phyloP scores from a whole-genome alignment of 192 early-diverging fungal species.

The Backusella liffmaniae region DNA sequence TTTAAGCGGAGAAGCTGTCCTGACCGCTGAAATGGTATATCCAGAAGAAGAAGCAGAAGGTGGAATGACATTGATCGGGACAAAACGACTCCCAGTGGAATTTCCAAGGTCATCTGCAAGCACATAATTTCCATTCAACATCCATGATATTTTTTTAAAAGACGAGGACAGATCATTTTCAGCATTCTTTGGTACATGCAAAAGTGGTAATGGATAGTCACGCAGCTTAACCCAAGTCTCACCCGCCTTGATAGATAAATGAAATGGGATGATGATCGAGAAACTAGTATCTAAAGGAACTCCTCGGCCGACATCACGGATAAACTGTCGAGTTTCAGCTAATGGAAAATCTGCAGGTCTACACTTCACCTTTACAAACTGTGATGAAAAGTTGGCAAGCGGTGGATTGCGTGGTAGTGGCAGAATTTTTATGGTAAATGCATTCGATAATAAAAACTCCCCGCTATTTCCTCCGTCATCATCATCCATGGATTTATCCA shows the following conservation, averaged over 20 bases:
- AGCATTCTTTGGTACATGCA: slow-evolving; percentile 25
- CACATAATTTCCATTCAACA: slow-evolving; percentile 30
- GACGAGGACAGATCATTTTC: neutral
- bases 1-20: slow-evolving; percentile 35
- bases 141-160: slow-evolving; percentile 14
- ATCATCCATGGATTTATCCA: neutral
- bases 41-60: neutral
- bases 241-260: slow-evolving; percentile 25
- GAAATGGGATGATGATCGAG: slow-evolving; percentile 34
- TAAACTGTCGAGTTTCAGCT: slow-evolving; percentile 20
- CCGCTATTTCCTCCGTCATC: neutral
- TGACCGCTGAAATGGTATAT: slow-evolving; percentile 17
- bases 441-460: neutral
- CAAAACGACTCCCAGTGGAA: slow-evolving; percentile 9
- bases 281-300: slow-evolving; percentile 35
- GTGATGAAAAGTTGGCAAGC: slow-evolving; percentile 21
- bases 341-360: slow-evolving; percentile 13
- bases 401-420: slow-evolving; percentile 16
- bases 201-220: slow-evolving; percentile 40
- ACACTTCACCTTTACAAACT: slow-evolving; percentile 9
- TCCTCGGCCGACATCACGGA: slow-evolving; percentile 32
- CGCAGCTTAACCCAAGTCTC: slow-evolving; percentile 32
- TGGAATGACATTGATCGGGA: slow-evolving; percentile 12
- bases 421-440: neutral
- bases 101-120: slow-evolving; percentile 38